phyloP scores from a whole-genome alignment of 2,329 filamentous ascomycete genomes.

The Sporothrix brasiliensis region DNA sequence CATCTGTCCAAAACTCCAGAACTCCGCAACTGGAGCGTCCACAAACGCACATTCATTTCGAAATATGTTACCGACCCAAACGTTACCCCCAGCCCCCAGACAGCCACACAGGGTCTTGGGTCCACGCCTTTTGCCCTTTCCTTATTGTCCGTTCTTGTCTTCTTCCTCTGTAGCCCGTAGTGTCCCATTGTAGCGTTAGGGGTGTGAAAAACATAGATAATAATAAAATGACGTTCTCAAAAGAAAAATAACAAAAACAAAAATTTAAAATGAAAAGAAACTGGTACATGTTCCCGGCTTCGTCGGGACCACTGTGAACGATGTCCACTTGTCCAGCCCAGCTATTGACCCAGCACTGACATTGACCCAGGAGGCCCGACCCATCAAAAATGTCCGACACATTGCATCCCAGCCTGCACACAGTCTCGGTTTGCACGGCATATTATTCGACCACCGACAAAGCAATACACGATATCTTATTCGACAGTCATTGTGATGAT shows the following conservation, averaged over 20 bases:
- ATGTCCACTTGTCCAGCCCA: neutral
- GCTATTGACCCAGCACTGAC: too few relatives aligned
- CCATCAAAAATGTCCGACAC: neutral
- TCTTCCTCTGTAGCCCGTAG: too few relatives aligned
- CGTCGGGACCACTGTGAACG: neutral
- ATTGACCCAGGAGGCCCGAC: neutral
- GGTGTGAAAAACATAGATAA: neutral
- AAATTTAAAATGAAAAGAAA: neutral
- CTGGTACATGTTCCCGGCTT: neutral
- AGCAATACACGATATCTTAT: neutral
- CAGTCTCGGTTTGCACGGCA: neutral
- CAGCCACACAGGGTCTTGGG: neutral
- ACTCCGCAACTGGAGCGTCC: too few relatives aligned
- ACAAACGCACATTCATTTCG: neutral
- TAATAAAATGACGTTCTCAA: too few relatives aligned
- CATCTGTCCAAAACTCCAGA: too few relatives aligned
- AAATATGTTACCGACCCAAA: neutral
- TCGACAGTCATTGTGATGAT: conserved; percentile 1
- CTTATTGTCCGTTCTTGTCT: too few relatives aligned
- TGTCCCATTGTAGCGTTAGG: too few relatives aligned
- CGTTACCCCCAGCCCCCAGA: neutral
- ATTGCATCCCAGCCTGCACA: neutral
- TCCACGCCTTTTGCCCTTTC: too few relatives aligned
- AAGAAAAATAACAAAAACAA: neutral
- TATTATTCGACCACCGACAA: neutral